phyloP scores from a whole-genome alignment of 2,329 filamentous ascomycete genomes.

The Ophiostoma ips region DNA sequence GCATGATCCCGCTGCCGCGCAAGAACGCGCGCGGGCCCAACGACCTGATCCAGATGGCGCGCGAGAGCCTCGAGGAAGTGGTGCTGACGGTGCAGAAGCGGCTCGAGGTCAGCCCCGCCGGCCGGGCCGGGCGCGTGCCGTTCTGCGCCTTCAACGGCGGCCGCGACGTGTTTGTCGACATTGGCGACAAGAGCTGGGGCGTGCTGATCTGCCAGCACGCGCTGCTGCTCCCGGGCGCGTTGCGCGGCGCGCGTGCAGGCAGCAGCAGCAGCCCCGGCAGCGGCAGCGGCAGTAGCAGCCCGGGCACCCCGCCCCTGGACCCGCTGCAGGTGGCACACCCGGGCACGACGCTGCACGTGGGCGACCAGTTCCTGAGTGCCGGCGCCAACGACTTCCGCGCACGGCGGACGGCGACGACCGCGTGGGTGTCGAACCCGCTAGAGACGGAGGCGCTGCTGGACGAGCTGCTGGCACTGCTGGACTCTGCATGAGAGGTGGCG shows the following conservation, averaged over 20 bases:
- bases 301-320: background rate
- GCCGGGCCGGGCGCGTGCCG: slow-evolving; percentile 45
- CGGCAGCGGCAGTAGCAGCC: no score
- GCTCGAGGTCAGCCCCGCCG: slow-evolving; percentile 64
- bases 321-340: slow-evolving; percentile 5
- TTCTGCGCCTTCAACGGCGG: slow-evolving; percentile 98
- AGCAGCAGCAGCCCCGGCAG: no score
- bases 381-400: slow-evolving; percentile 97
- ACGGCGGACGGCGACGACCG: slow-evolving; percentile 78
- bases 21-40: background rate
- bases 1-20: slow-evolving; percentile 44
- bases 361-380: slow-evolving; percentile 91
- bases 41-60: slow-evolving; percentile 44
- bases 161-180: slow-evolving; percentile 95
- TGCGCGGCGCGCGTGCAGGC: no score
- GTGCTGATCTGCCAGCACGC: slow-evolving; percentile 68
- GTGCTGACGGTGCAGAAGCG: slow-evolving; percentile 90
- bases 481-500: background rate
- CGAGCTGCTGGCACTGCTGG: slow-evolving; percentile 53
- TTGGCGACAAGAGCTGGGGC: slow-evolving; percentile 95
- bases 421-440: slow-evolving; percentile 86
- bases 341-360: slow-evolving; percentile 65
- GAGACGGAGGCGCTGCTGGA: slow-evolving; percentile 87
- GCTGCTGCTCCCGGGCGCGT: slow-evolving; percentile 22
- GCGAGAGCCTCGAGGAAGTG: slow-evolving; percentile 89